Conservation (phyloP, 73 alveolate species). For the Uronychia setigera region DNA sequence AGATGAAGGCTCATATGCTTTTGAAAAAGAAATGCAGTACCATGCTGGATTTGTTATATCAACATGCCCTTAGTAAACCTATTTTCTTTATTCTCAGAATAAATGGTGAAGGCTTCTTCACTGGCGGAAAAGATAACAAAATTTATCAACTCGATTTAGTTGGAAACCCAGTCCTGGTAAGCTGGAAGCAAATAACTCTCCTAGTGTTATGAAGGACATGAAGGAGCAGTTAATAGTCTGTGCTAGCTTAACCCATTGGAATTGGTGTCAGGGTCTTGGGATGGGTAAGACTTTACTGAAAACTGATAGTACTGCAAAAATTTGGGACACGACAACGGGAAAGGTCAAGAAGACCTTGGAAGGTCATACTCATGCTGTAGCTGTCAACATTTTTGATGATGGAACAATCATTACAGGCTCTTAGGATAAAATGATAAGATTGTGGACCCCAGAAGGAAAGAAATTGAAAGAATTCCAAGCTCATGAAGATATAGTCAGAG, state of each 20-base stretch:
- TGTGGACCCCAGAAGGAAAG: slow-evolving; percentile 79
- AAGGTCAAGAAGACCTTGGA: slow-evolving; percentile 60
- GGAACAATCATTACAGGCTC: slow-evolving; percentile 92
- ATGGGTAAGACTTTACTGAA: slow-evolving; percentile 63
- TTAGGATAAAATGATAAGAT: slow-evolving; percentile 89
- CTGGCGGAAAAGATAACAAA: slow-evolving; percentile 91
- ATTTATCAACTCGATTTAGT: slow-evolving; percentile 81
- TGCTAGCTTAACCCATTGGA: slow-evolving; percentile 72
- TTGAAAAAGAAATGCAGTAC: slow-evolving; percentile 51
- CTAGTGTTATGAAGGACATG: slow-evolving; percentile 86
- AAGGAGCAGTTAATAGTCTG: slow-evolving; percentile 80
- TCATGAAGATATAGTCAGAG: slow-evolving; percentile 95
- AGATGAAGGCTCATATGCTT: slow-evolving; percentile 43
- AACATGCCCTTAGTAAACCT: slow-evolving; percentile 25
- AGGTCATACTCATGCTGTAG: slow-evolving; percentile 98
- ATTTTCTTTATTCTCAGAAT: slow-evolving; percentile 1
- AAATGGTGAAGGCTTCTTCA: slow-evolving; percentile 79
- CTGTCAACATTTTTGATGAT: slow-evolving; percentile 87
- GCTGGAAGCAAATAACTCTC: not conserved
- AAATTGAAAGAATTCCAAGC: slow-evolving; percentile 82
- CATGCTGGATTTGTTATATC: slow-evolving; percentile 45
- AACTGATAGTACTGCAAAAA: slow-evolving; percentile 78
- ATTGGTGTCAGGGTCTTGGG: slow-evolving; percentile 98
- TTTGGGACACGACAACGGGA: slow-evolving; percentile 95
- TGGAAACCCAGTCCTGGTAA: slow-evolving; percentile 88